Evolutionary conservation across 1,284 basidiomycete genomes (phyloP), one percentile per base, ranked within the genome.

Genomic region (Cryptococcus sp.): DNA sequence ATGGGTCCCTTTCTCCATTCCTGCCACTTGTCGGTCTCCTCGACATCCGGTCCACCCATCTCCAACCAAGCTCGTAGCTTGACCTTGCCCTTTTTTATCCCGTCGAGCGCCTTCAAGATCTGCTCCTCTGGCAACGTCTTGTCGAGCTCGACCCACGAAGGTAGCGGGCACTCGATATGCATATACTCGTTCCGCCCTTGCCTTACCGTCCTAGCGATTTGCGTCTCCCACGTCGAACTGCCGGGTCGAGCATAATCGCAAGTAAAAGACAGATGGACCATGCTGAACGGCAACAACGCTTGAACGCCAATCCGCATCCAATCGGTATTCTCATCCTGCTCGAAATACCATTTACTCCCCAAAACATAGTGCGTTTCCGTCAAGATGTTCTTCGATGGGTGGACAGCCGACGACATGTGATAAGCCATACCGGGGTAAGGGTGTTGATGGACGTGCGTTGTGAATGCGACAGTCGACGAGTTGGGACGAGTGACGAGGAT

Each of bases 121-220:
- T 39, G 37, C 21, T 25, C 25, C 21, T 37, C 48, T 23, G 28
- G 24, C 43, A 38, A 39, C 21, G 36, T 40, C 21, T 19, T 45
- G n/a, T 50, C 43, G 36, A 50, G 34, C 21, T 33, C n/a, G 12
- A 31, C 33, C 48, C 48, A 50, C n/a, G 36, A 31, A 14, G 48
- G 48, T n/a, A 50, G 19, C 7, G 43, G 43, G 22, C 48, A 50
- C 26, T 50, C 48, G 5, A 45, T 21, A 36, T 39, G 28, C 16
- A 50, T 34, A 22, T 50, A 50, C 33, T 50, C 48, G 14, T 45
- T 37, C 19, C 48, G 18, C n/a, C 35, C 43, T 41, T 50, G 48
- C 11, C 21, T 21, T 2, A 35, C 38, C 6, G 43, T 36, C 38
- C 38, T 22, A 10, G 38, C 38, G 5, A 23, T 11, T 7, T 21